A percentile compares a stretch with the other conserved stretches of the same genome.
phyloP scores from a whole-genome alignment of 1,139 yeast genomes.

The Kodamaea sp. region DNA sequence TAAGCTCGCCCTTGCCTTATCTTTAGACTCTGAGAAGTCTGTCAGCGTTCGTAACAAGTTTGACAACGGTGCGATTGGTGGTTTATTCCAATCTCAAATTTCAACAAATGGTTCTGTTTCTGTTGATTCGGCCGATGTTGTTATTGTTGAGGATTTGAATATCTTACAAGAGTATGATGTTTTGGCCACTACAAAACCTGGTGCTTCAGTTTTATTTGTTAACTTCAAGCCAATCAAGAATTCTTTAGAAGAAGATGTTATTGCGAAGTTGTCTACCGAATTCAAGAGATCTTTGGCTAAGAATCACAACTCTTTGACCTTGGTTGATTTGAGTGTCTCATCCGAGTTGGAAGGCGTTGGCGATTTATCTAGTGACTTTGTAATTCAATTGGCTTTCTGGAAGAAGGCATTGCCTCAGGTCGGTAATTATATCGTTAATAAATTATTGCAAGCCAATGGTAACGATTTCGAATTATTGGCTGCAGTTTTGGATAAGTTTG shows the following conservation, averaged over 20 bases:
- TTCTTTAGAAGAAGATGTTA: conserved; percentile 39
- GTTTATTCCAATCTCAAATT: conserved; percentile 75
- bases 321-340: conserved; percentile 58
- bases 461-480: conserved; percentile 80
- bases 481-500: conserved; percentile 71
- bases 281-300: conserved; percentile 55
- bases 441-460: conserved; percentile 77
- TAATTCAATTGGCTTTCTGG: conserved; percentile 82
- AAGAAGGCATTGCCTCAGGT: conserved; percentile 60
- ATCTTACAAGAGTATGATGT: conserved; percentile 59
- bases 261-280: conserved; percentile 48
- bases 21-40: conserved; percentile 56
- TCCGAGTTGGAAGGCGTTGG: conserved; percentile 63
- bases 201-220: conserved; percentile 54
- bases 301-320: conserved; percentile 49
- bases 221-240: conserved; percentile 39
- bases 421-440: conserved; percentile 67
- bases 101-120: conserved; percentile 29
- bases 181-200: conserved; percentile 53
- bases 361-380: conserved; percentile 50
- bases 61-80: conserved; percentile 71
- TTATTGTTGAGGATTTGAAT: conserved; percentile 56
- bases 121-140: conserved; percentile 60
- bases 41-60: conserved; percentile 60
- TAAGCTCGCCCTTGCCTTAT: conserved; percentile 66